These are phyloP conservation scores for Mentha longifolia DNA, from an alignment of 257 asterid species.

Conservation along the genomic window DNA sequence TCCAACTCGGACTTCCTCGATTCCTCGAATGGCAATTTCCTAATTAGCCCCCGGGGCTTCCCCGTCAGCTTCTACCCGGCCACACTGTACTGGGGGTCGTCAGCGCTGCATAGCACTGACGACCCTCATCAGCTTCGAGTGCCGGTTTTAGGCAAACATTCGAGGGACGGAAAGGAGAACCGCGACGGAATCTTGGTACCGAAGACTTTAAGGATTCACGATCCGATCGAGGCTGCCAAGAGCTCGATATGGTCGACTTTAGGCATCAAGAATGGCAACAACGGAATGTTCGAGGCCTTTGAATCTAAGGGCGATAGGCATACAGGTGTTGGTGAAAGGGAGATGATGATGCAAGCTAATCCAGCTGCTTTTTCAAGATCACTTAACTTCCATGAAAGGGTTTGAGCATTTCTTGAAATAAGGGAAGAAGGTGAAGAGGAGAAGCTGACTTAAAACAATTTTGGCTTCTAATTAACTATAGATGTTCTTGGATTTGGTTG, in stretches of 20 bases:
- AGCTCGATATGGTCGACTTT: slow-evolving; percentile 68
- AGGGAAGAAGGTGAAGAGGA: neutral
- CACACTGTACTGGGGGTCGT: slow-evolving; percentile 28
- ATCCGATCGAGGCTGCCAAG: slow-evolving; percentile 70
- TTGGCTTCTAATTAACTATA: slow-evolving; percentile 2
- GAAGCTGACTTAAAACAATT: neutral
- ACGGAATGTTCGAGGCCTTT: slow-evolving; percentile 38
- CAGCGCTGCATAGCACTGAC: neutral
- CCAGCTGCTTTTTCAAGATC: slow-evolving; percentile 91
- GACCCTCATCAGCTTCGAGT: neutral
- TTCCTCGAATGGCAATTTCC: slow-evolving; percentile 45
- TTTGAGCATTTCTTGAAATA: slow-evolving; percentile 14
- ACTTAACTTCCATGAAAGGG: slow-evolving; percentile 59
- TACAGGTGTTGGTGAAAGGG: slow-evolving; percentile 29
- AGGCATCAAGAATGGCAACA: slow-evolving; percentile 35
- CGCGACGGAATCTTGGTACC: slow-evolving; percentile 41
- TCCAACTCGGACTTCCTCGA: slow-evolving; percentile 35
- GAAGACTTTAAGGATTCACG: slow-evolving; percentile 66
- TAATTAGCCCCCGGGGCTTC: slow-evolving; percentile 48
- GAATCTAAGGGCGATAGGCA: slow-evolving; percentile 37
- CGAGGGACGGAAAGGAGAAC: slow-evolving; percentile 46
- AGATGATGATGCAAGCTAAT: slow-evolving; percentile 64
- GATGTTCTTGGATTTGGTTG: neutral
- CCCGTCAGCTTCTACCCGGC: slow-evolving; percentile 40
- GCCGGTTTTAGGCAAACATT: slow-evolving; percentile 55